Evolutionary conservation across 192 early-diverging fungal species (phyloP).

Genomic region (Linnemannia zychae): DNA sequence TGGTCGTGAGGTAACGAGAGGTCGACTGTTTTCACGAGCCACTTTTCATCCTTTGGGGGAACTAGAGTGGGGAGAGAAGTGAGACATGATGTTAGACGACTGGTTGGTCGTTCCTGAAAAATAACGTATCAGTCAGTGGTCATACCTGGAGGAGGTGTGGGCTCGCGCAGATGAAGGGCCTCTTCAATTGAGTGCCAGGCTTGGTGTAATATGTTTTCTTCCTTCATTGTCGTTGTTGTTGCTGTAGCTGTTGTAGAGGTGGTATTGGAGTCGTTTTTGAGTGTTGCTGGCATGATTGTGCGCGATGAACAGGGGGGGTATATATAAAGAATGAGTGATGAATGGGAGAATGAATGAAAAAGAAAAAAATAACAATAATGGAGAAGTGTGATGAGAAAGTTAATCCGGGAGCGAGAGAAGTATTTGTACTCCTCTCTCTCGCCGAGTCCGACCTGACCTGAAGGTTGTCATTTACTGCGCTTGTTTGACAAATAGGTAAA

Average conservation of each 20-base stretch:
- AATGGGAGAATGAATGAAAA: not conserved
- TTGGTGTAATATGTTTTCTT: constrained; percentile 27
- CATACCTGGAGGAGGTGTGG: constrained; percentile 40
- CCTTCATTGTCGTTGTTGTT: not conserved
- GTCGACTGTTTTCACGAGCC: constrained; percentile 43
- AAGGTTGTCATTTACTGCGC: not conserved
- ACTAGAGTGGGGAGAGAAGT: constrained; percentile 9
- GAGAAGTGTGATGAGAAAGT: not conserved
- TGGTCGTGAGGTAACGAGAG: constrained; percentile 19
- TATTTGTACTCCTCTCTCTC: not conserved
- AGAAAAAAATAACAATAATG: not conserved
- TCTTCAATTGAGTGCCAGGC: constrained; percentile 44
- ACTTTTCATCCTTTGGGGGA: constrained; percentile 46
- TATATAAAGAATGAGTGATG: too few relatives aligned
- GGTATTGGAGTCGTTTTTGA: not conserved
- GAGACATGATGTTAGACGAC: not conserved
- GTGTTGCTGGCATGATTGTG: not conserved
- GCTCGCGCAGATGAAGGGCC: constrained; percentile 35
- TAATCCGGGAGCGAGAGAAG: not conserved
- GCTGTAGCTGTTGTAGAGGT: not conserved
- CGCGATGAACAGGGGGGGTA: too few relatives aligned
- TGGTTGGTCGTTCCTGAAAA: not conserved
- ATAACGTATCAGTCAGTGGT: not conserved
- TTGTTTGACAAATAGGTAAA: not conserved
- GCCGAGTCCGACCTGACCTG: not conserved